These are phyloP conservation scores for Dichotomopilus funicola DNA, from an alignment of 2,329 filamentous ascomycete species.

Conservation along the genomic window DNA sequence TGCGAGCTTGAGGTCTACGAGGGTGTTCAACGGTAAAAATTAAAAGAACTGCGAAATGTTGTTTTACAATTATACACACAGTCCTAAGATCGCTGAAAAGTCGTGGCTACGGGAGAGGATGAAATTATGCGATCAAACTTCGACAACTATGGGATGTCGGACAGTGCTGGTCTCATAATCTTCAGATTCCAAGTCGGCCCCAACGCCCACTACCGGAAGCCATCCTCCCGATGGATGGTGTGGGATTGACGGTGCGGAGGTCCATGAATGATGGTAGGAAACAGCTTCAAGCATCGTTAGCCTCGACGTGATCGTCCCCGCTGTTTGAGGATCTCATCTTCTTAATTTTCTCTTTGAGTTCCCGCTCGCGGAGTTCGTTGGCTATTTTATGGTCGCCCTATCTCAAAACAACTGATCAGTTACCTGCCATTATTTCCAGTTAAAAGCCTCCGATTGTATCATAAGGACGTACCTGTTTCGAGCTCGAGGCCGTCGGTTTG, in stretches of 20 bases:
- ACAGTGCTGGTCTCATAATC: no score
- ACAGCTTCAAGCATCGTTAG: conserved; percentile 40
- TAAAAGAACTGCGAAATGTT: no score
- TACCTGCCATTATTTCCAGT: not conserved
- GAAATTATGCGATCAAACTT: no score
- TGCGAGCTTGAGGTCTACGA: no score
- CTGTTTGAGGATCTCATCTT: conserved; percentile 48
- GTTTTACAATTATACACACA: no score
- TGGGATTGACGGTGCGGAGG: not conserved
- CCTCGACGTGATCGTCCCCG: conserved; percentile 35
- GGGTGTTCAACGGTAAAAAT: no score
- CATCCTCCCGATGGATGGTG: no score
- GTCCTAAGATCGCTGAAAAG: no score
- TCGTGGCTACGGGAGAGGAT: no score
- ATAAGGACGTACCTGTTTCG: conserved; percentile 27
- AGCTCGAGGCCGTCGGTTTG: conserved; percentile 17
- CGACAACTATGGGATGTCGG: no score
- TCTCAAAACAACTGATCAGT: not conserved
- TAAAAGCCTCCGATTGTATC: not conserved
- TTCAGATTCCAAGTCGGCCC: no score
- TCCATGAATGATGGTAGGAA: not conserved
- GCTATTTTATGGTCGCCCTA: conserved; percentile 23
- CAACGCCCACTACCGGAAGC: no score
- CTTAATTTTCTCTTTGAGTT: conserved; percentile 48
- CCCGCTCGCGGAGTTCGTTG: conserved; percentile 42